Evolutionary conservation across 2,329 filamentous ascomycete genomes (phyloP).

Genomic region (Fusarium musae): DNA sequence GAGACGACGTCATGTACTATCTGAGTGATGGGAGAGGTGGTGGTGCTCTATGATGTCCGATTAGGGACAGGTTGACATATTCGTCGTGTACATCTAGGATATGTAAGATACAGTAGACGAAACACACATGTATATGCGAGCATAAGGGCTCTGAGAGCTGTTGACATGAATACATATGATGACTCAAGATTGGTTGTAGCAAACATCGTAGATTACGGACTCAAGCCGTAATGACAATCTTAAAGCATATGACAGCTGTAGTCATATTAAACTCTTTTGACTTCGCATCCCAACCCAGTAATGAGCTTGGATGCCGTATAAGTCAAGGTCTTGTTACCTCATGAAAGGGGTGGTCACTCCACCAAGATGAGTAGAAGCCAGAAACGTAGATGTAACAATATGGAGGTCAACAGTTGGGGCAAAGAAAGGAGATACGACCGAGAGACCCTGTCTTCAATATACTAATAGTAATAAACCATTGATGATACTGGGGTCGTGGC

Average conservation of each 20-base stretch:
- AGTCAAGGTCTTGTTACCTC: slow-evolving; percentile 1
- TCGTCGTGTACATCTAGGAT: slow-evolving; percentile 42
- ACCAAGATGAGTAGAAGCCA: neutral
- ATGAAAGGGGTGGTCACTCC: slow-evolving; percentile 13
- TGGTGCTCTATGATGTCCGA: slow-evolving; percentile 1
- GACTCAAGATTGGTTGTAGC: neutral
- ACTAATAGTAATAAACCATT: slow-evolving; percentile 13
- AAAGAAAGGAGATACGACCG: slow-evolving; percentile 12
- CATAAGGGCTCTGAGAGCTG: slow-evolving; percentile 1
- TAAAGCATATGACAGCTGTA: neutral
- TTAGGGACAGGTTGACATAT: slow-evolving; percentile 11
- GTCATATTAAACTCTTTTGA: neutral
- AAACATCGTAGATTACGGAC: neutral
- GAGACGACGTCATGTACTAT: slow-evolving; percentile 26
- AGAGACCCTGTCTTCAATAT: slow-evolving; percentile 28
- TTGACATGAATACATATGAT: neutral
- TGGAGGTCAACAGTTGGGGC: neutral
- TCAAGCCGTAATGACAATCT: neutral
- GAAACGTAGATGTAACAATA: neutral
- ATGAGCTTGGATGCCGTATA: neutral
- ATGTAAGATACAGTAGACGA: slow-evolving; percentile 43
- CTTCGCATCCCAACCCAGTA: neutral
- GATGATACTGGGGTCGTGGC: slow-evolving; percentile 25
- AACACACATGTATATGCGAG: slow-evolving; percentile 13
- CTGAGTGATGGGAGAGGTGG: slow-evolving; percentile 9